phyloP scores from a whole-genome alignment of 371 early-diverging fungal genomes.

The Amoeboaphelidium occidentale region DNA sequence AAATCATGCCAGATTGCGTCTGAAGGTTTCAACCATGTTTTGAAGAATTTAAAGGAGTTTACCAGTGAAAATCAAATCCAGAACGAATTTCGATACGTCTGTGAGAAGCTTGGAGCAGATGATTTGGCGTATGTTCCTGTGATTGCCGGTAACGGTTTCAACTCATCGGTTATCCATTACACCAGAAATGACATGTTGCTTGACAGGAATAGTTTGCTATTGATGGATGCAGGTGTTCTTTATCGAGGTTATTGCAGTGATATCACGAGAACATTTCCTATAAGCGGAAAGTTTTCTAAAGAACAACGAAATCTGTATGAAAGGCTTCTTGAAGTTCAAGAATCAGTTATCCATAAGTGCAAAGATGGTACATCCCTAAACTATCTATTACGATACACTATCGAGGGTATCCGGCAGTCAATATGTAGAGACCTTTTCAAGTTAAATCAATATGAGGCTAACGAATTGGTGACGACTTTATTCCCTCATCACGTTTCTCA shows the following conservation, averaged over 20 bases:
- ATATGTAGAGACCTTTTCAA: neutral
- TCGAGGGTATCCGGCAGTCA: neutral
- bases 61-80: slow-evolving; percentile 52
- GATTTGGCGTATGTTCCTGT: slow-evolving; percentile 89
- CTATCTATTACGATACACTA: slow-evolving; percentile 45
- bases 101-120: slow-evolving; percentile 34
- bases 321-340: slow-evolving; percentile 39
- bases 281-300: slow-evolving; percentile 54
- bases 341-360: slow-evolving; percentile 33
- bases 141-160: slow-evolving; percentile 68
- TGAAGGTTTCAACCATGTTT: slow-evolving; percentile 37
- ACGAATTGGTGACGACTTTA: slow-evolving; percentile 12
- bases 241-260: slow-evolving; percentile 71
- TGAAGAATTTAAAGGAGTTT: slow-evolving; percentile 20
- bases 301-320: slow-evolving; percentile 62
- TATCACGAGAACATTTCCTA: slow-evolving; percentile 83
- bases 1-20: slow-evolving; percentile 56
- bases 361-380: slow-evolving; percentile 33
- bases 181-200: slow-evolving; percentile 52
- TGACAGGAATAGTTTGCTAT: slow-evolving; percentile 49
- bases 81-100: slow-evolving; percentile 48
- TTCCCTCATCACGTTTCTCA: slow-evolving; percentile 90
- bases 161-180: slow-evolving; percentile 79
- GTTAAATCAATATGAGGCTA: neutral
- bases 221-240: slow-evolving; percentile 77